These are phyloP conservation scores for Ustilago xerochloae DNA, from an alignment of 1,284 basidiomycete genomes.

Conservation along the genomic window DNA sequence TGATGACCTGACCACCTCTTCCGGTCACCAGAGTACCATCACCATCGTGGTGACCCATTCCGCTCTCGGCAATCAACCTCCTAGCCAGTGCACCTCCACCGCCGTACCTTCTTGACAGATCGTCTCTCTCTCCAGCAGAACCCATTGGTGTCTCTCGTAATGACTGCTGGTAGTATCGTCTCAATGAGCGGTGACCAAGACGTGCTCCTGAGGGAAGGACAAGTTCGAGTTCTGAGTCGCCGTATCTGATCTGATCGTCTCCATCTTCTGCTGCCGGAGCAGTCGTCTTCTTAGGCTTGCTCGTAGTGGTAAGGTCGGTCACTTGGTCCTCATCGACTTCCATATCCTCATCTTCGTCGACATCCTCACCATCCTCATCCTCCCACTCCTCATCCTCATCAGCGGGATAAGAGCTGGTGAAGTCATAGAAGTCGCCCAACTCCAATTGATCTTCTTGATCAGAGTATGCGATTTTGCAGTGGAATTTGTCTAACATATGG, in stretches of 20 bases:
- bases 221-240: slow-evolving; percentile 79
- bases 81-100: slow-evolving; percentile 54
- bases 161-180: slow-evolving; percentile 84
- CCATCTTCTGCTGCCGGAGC: slow-evolving; percentile 74
- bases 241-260: slow-evolving; percentile 70
- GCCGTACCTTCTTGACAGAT: slow-evolving; percentile 36
- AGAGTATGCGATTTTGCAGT: slow-evolving; percentile 96
- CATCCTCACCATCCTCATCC: slow-evolving; percentile 38
- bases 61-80: slow-evolving; percentile 49
- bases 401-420: slow-evolving; percentile 79
- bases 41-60: slow-evolving; percentile 42
- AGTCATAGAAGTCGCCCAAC: slow-evolving; percentile 93
- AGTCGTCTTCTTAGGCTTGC: slow-evolving; percentile 45
- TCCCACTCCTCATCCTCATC: slow-evolving; percentile 65
- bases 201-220: slow-evolving; percentile 91
- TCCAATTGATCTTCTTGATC: slow-evolving; percentile 83
- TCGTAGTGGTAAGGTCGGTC: slow-evolving; percentile 18
- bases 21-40: slow-evolving; percentile 49
- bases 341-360: slow-evolving; percentile 46
- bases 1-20: slow-evolving; percentile 56
- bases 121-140: slow-evolving; percentile 3
- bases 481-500: slow-evolving; percentile 70
- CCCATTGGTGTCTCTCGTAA: slow-evolving; percentile 54
- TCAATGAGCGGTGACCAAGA: slow-evolving; percentile 89
- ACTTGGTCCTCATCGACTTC: slow-evolving; percentile 42